These are phyloP conservation scores for Trypanosoma theileri DNA, from an alignment of 208 protist species.

Conservation along the genomic window DNA sequence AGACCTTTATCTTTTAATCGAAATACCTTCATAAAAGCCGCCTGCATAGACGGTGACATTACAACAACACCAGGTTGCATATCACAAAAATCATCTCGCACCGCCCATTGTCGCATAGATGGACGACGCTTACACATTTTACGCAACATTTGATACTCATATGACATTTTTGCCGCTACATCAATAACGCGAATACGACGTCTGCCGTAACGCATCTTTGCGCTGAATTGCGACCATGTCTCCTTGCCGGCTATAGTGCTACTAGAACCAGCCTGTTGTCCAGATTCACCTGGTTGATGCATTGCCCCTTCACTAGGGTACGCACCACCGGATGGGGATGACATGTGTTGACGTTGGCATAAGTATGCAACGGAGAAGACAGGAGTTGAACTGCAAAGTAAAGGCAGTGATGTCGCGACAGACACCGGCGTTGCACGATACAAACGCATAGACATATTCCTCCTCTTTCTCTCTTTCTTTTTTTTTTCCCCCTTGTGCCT, in stretches of 20 bases:
- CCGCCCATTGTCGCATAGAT: conserved; percentile 84
- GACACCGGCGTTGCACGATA: background rate
- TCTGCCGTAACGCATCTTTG: conserved; percentile 76
- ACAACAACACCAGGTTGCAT: conserved; percentile 86
- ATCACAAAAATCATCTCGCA: conserved; percentile 86
- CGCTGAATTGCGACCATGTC: conserved; percentile 84
- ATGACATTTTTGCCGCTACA: conserved; percentile 88
- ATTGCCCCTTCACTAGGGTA: conserved; percentile 50
- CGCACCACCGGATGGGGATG: conserved; percentile 6
- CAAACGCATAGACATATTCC: conserved; percentile 20
- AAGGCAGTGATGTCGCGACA: too few species aligned
- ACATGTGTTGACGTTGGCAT: conserved; percentile 3
- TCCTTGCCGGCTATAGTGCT: conserved; percentile 67
- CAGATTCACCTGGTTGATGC: conserved; percentile 74
- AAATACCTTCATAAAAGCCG: conserved; percentile 89
- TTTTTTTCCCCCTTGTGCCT: conserved; percentile 3
- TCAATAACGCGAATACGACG: conserved; percentile 86
- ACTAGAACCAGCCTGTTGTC: conserved; percentile 52
- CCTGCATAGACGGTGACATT: conserved; percentile 90
- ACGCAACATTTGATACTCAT: conserved; percentile 91
- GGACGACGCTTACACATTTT: conserved; percentile 85
- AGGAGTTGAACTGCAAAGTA: background rate
- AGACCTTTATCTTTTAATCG: conserved; percentile 82
- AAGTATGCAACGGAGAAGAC: background rate
- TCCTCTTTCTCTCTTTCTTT: conserved; percentile 17